phyloP scores from a whole-genome alignment of 2,329 filamentous ascomycete species.

The Geosmithia putterillii region DNA sequence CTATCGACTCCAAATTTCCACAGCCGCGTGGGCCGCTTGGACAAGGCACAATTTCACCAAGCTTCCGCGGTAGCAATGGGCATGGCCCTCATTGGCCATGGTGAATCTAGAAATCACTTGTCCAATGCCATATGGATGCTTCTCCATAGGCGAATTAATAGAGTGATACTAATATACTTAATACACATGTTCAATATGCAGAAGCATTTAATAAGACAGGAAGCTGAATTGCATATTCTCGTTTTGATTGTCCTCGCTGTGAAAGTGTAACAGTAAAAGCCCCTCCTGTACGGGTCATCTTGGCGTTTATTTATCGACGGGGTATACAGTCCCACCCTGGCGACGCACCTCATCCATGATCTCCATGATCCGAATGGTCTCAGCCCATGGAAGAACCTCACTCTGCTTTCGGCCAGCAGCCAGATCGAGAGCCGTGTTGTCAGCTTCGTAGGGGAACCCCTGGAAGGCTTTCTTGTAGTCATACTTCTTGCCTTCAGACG shows the following conservation, averaged over 20 bases:
- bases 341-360: conserved; percentile 32
- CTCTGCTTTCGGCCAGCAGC: conserved; percentile 22
- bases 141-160: too few species aligned
- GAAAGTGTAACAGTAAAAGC: too few species aligned
- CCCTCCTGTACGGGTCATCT: too few species aligned
- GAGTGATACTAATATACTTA: too few species aligned
- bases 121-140: too few species aligned
- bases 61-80: not conserved
- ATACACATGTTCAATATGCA: too few species aligned
- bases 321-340: conserved; percentile 16
- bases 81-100: not conserved
- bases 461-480: conserved; percentile 19
- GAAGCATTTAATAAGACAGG: too few species aligned
- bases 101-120: not conserved
- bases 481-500: conserved; percentile 14
- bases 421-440: conserved; percentile 27
- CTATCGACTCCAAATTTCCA: not conserved
- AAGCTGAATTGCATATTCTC: too few species aligned
- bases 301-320: conserved; percentile 3
- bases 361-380: conserved; percentile 31
- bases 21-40: not conserved
- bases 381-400: conserved; percentile 28
- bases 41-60: not conserved
- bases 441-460: conserved; percentile 32
- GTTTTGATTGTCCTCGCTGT: too few species aligned